Conservation (phyloP, 1,284 basidiomycete species). For the Ceratobasidium papillatum region DNA sequence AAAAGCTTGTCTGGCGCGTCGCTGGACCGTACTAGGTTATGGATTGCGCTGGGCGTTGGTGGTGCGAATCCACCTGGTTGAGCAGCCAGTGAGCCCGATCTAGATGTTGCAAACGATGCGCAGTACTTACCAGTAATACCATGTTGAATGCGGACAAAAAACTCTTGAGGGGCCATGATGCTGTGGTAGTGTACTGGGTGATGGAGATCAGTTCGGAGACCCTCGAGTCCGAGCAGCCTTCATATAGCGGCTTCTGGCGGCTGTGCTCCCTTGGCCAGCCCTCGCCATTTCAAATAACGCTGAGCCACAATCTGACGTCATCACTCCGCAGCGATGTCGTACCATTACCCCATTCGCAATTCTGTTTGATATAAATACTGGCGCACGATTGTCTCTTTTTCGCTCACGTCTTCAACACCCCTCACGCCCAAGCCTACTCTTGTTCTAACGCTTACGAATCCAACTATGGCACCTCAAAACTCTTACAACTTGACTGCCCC, state of each 20-base stretch:
- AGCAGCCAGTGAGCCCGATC: not conserved
- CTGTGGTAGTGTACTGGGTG: not conserved
- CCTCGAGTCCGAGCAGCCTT: not conserved
- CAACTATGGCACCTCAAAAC: conserved; percentile 23
- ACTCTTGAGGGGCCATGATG: conserved; percentile 38
- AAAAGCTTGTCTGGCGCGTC: conserved; percentile 54
- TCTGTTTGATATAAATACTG: not conserved
- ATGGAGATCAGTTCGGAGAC: not conserved
- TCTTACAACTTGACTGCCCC: conserved; percentile 13
- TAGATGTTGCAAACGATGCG: not conserved
- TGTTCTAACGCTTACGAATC: not conserved
- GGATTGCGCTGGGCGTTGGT: conserved; percentile 65
- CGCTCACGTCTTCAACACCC: not conserved
- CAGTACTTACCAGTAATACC: conserved; percentile 37
- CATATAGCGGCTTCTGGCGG: not conserved
- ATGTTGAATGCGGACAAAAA: conserved; percentile 45
- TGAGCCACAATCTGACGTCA: conserved; percentile 15
- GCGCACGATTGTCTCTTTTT: not conserved
- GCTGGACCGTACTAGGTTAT: conserved; percentile 59
- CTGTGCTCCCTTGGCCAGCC: not conserved
- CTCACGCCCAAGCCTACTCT: not conserved
- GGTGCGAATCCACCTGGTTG: conserved; percentile 74
- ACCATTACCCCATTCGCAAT: conserved; percentile 2
- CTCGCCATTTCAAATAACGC: not conserved
- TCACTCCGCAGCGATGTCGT: conserved; percentile 22